Percentiles rank a stretch among this genome's conserved stretches.
Conservation (phyloP, 306 rosid species). For the Vigna mungo region DNA sequence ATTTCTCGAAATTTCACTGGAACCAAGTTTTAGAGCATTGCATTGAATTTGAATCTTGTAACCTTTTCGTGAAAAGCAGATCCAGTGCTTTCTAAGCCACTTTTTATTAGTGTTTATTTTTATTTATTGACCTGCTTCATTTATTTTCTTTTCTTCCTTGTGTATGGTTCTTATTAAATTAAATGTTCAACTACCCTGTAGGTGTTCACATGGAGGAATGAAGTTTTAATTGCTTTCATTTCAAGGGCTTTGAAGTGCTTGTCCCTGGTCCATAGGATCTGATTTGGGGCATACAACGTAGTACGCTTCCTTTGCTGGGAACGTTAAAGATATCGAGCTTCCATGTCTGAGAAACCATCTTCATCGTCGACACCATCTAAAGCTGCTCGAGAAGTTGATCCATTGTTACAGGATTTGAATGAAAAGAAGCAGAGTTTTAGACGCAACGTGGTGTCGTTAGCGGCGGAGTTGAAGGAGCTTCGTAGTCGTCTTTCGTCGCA, state of each 20-base stretch:
- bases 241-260: slow-evolving; percentile 30
- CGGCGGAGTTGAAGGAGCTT: slow-evolving; percentile 89
- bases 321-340: slow-evolving; percentile 18
- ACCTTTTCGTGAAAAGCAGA: slow-evolving; percentile 46
- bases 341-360: slow-evolving; percentile 69
- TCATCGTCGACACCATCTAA: slow-evolving; percentile 29
- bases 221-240: slow-evolving; percentile 49
- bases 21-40: neutral
- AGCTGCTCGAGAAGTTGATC: slow-evolving; percentile 67
- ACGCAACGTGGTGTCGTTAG: slow-evolving; percentile 88
- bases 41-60: slow-evolving; percentile 37
- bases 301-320: slow-evolving; percentile 4
- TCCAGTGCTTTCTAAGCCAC: slow-evolving; percentile 37
- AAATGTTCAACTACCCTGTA: slow-evolving; percentile 55
- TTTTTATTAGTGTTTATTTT: neutral
- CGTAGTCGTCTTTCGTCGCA: slow-evolving; percentile 79
- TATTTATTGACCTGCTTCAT: neutral
- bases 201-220: slow-evolving; percentile 60
- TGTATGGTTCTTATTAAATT: slow-evolving; percentile 46
- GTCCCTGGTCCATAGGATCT: slow-evolving; percentile 46
- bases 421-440: slow-evolving; percentile 90
- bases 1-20: slow-evolving; percentile 15
- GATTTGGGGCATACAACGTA: slow-evolving; percentile 26
- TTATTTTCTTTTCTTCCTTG: neutral
- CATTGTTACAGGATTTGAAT: slow-evolving; percentile 79